Evolutionary conservation across 2,329 filamentous ascomycete genomes (phyloP), one percentile per base, ranked within the genome.

Genomic region (Aspergillus sp.): DNA sequence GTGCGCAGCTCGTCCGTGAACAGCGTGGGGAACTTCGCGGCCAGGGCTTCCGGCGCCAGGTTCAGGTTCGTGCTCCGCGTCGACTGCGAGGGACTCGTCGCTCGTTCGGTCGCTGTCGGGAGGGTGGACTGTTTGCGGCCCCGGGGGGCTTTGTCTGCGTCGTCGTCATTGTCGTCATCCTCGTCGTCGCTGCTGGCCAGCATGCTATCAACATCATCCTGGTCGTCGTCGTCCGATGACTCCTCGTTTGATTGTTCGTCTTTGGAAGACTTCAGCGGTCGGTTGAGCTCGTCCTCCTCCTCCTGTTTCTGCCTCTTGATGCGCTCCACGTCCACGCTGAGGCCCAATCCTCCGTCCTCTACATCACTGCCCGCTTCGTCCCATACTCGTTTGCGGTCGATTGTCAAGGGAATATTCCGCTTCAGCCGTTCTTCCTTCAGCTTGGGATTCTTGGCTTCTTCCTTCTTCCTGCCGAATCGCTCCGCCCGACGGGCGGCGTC

Each of bases 321-420:
- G 47, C 74, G 69, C 63, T 77, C 76, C 34, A 78, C 73, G 59
- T 79, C 76, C 40, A 79, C 74, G 47, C 71, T 77, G 56, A 75
- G 47, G 32, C 76, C 78, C 42, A 80, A 62, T 20, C 73, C 69
- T 20, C 73, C 69, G 45, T 77, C 73, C 36, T 77, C 75, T 14
- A 71, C 71, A 54, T 78, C 77, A 48, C 74, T 73, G 45, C 86
- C 86, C 46, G 83, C 82, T 48, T 92, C 86, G 64, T 97, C 92
- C 90, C 91, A 97, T 29, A 90, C 85, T 69, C 94, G 85, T 78
- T 96, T 96, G 64, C 86, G 84, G 64, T 97, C 92, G 53, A 96
- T 81, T 0, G 91, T 96, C 50, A 84, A 72, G 0, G 94, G 88
- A 41, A 91, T 81, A 75, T 96, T 96, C 60, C 82, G 84, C 55